Conservation (phyloP, 768 basidiomycete genomes). For the Boletales sp. region DNA sequence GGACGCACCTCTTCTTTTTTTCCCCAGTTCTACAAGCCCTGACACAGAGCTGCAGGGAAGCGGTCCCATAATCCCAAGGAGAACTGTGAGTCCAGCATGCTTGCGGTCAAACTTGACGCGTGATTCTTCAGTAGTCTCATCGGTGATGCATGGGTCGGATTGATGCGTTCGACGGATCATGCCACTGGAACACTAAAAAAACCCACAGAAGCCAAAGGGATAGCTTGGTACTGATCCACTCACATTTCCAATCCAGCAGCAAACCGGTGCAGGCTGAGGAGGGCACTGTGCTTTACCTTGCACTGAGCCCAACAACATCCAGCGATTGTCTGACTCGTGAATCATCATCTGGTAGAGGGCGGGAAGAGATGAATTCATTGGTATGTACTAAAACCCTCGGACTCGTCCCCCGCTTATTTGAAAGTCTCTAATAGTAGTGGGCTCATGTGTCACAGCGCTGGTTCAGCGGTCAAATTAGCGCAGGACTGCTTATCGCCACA, state of each 20-base stretch:
- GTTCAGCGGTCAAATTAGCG: conserved; percentile 10
- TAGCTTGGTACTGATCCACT: conserved; percentile 13
- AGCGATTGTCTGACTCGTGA: neutral
- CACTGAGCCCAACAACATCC: conserved; percentile 7
- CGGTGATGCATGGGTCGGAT: conserved; percentile 6
- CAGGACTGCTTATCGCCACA: conserved; percentile 10
- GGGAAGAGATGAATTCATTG: conserved; percentile 2
- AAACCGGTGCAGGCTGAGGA: conserved; percentile 3
- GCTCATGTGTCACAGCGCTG: conserved; percentile 5
- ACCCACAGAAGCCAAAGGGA: conserved; percentile 5
- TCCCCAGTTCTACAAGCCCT: conserved; percentile 6
- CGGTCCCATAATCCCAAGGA: neutral
- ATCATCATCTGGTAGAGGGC: neutral
- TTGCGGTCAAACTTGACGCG: neutral
- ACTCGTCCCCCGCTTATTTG: conserved; percentile 12
- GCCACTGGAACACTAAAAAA: neutral
- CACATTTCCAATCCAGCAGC: conserved; percentile 18
- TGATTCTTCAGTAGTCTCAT: neutral
- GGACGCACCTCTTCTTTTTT: conserved; percentile 1
- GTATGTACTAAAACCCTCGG: conserved; percentile 18
- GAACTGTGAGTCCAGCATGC: conserved; percentile 6
- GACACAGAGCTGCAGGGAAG: neutral
- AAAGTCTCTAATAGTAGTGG: conserved; percentile 11
- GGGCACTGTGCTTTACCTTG: conserved; percentile 4
- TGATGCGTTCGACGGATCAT: conserved; percentile 1